Evolutionary conservation across 192 early-diverging fungal species (phyloP).

Genomic region (Borealophlyctis nickersoniae): DNA sequence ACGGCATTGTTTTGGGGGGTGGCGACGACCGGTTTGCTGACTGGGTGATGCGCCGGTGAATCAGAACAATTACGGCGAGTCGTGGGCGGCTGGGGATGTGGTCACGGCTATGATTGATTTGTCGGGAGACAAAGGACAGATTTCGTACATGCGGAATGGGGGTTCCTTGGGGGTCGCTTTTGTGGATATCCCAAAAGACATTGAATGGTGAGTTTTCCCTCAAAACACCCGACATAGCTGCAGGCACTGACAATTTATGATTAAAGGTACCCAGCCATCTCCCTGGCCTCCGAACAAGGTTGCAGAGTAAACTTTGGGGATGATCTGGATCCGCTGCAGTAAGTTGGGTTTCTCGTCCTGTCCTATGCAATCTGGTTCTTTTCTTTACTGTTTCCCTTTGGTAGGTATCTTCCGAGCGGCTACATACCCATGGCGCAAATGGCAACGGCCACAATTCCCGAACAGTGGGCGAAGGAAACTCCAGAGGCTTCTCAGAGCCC

Average conservation of each 20-base stretch:
- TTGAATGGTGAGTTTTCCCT: constrained; percentile 3
- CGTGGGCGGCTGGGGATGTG: constrained; percentile 49
- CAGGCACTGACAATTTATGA: neutral
- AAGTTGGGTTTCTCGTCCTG: neutral
- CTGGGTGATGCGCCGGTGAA: neutral
- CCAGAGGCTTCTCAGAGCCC: no score
- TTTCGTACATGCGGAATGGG: constrained; percentile 71
- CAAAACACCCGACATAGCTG: constrained; percentile 29
- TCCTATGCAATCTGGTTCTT: neutral
- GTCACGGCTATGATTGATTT: constrained; percentile 61
- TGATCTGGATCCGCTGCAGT: constrained; percentile 34
- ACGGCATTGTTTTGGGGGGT: neutral
- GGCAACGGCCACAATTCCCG: no score
- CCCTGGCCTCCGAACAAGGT: constrained; percentile 70
- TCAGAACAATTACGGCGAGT: constrained; percentile 49
- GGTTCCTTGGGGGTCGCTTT: constrained; percentile 61
- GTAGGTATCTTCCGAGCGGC: neutral
- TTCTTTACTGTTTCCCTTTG: neutral
- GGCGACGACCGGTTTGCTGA: neutral
- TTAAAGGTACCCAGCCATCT: constrained; percentile 63
- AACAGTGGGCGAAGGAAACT: no score
- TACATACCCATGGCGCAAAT: neutral
- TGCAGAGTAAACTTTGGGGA: constrained; percentile 69
- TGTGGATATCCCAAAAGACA: constrained; percentile 34
- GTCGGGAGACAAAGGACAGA: constrained; percentile 53